Evolutionary conservation across 2,329 filamentous ascomycete species (phyloP).

Genomic region (Chaetomiaceae sp.): DNA sequence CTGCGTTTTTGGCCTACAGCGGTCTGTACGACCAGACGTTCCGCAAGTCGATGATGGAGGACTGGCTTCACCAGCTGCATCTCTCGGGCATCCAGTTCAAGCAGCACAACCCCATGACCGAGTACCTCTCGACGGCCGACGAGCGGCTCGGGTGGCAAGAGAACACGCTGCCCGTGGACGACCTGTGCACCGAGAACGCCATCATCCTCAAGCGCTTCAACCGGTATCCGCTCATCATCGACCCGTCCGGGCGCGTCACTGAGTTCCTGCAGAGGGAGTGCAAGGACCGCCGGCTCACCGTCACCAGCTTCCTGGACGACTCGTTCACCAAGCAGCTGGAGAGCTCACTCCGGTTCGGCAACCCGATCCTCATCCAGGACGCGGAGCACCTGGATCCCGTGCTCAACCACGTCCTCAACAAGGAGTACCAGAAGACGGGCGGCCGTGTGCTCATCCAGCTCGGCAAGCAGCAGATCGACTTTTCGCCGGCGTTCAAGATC

Average conservation of each 20-base stretch:
- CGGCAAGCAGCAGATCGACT: conserved; percentile 98
- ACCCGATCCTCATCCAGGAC: conserved; percentile 97
- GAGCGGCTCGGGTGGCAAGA: conserved; percentile 94
- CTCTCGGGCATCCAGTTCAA: conserved; percentile 94
- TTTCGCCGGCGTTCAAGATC: conserved; percentile 92
- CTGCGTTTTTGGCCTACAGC: conserved; percentile 93
- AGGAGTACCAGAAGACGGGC: conserved; percentile 98
- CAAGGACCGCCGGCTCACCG: conserved; percentile 86
- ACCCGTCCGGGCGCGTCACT: conserved; percentile 89
- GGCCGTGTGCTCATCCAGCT: conserved; percentile 97
- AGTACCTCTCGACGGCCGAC: conserved; percentile 94
- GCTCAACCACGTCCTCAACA: conserved; percentile 97
- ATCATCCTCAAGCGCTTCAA: conserved; percentile 98
- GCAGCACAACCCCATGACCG: conserved; percentile 86
- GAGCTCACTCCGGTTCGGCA: conserved; percentile 93
- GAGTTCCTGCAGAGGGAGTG: conserved; percentile 95
- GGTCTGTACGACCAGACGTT: conserved; percentile 98
- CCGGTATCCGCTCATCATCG: conserved; percentile 95
- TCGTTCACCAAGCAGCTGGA: conserved; percentile 98
- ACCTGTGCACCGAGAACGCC: conserved; percentile 97
- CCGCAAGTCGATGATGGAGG: conserved; percentile 94
- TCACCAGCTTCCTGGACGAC: conserved; percentile 97
- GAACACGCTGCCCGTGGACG: conserved; percentile 87
- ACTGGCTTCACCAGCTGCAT: conserved; percentile 91
- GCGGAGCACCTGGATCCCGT: conserved; percentile 96